Evolutionary conservation across 495 filamentous ascomycete genomes (phyloP).

Genomic region (Neurospora intermedia): DNA sequence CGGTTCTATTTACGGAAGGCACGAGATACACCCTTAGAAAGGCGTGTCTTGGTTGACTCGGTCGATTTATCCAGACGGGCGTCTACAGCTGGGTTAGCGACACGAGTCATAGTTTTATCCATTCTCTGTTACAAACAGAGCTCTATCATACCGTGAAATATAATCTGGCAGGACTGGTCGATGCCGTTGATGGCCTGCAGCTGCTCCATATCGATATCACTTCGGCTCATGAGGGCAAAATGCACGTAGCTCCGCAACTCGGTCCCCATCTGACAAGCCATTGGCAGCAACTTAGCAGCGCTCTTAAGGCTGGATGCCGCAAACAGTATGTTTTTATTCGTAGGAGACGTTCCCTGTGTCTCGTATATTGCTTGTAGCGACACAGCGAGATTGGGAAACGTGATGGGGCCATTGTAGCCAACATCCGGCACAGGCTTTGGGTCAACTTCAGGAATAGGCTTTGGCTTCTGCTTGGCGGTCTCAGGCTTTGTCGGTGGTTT

Average conservation of each 20-base stretch:
- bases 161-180: slow-evolving; percentile 40
- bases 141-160: slow-evolving; percentile 40
- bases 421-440: slow-evolving; percentile 1
- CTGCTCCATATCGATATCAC: slow-evolving; percentile 40
- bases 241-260: slow-evolving; percentile 49
- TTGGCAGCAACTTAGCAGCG: slow-evolving; percentile 42
- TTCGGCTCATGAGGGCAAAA: slow-evolving; percentile 45
- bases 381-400: slow-evolving; percentile 24
- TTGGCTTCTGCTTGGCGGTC: not conserved
- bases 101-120: not conserved
- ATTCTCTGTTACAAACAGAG: not conserved
- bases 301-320: slow-evolving; percentile 47
- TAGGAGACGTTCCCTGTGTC: slow-evolving; percentile 21
- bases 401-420: slow-evolving; percentile 30
- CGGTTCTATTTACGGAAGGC: slow-evolving; percentile 27
- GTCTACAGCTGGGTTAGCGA: slow-evolving; percentile 27
- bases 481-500: slow-evolving; percentile 1
- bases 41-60: slow-evolving; percentile 41
- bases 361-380: slow-evolving; percentile 29
- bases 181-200: slow-evolving; percentile 47
- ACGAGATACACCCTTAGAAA: slow-evolving; percentile 29
- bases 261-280: slow-evolving; percentile 50
- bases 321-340: slow-evolving; percentile 49
- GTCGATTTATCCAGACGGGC: slow-evolving; percentile 41
- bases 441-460: not conserved